Conservation (phyloP, 116 monocot species). For the Zostera marina region DNA sequence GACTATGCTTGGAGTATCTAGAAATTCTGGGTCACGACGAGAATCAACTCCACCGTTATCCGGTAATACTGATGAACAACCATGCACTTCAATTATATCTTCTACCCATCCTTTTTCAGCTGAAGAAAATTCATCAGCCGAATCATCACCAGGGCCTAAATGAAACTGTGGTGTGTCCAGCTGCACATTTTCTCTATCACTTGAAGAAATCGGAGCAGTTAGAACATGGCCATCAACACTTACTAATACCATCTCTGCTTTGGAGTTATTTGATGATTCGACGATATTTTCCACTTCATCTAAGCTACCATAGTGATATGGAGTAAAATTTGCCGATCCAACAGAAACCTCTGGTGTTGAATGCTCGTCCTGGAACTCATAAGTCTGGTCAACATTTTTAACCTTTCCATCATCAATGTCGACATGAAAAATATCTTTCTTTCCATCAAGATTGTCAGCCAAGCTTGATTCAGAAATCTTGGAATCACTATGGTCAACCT, state of each 20-base stretch:
- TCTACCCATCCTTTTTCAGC: constrained; percentile 43
- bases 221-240: constrained; percentile 94
- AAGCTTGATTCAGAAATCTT: constrained; percentile 10
- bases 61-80: constrained; percentile 5
- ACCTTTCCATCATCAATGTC: constrained; percentile 9
- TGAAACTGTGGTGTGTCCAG: constrained; percentile 75
- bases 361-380: constrained; percentile 16
- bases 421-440: constrained; percentile 5
- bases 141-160: constrained; percentile 67
- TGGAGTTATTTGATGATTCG: constrained; percentile 39
- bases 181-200: constrained; percentile 38
- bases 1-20: background rate
- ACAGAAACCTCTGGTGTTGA: constrained; percentile 11
- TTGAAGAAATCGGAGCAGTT: constrained; percentile 61
- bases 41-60: constrained; percentile 4
- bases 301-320: constrained; percentile 57
- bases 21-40: constrained; percentile 8
- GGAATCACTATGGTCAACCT: constrained; percentile 10
- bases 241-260: constrained; percentile 75
- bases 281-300: constrained; percentile 65
- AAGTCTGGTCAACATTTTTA: constrained; percentile 14
- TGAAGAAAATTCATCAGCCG: constrained; percentile 34
- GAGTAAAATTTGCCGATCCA: constrained; percentile 18
- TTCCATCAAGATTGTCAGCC: constrained; percentile 11
- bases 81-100: constrained; percentile 20